Evolutionary conservation across 768 basidiomycete species (phyloP), one percentile per base, ranked within the genome.

Genomic region (Inosperma sp.): DNA sequence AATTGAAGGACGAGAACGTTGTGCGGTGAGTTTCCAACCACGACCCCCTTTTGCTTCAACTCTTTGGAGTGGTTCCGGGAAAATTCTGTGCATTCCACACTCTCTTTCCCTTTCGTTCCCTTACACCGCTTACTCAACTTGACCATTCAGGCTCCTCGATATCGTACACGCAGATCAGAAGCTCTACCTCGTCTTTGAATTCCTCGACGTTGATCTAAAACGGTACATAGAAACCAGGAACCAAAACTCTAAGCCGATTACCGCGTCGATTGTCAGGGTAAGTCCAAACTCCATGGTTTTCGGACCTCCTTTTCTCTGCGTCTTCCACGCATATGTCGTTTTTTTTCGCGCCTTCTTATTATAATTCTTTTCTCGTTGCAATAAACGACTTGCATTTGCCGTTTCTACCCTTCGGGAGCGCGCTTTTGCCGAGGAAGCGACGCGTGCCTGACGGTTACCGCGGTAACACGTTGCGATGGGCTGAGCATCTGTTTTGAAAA

Each of bases 121-220:
- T 46, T 19, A n/a, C 29, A 30, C 29, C 34, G 7, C 12, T 50
- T 46, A 33, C 44, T 40, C 30, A 50, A 40, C 43, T 12, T 22
- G 16, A 14, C 48, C 27, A 57, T 60, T 48, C 60, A 98, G 96
- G 66, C 75, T 98, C 55, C 75, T 96, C 46, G 94, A 99, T 68
- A 96, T 98, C 59, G 91, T 98, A 3, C 95, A 98, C 64, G 87
- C 88, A 10, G 96, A 99, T 68, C 86, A 93, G 69, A 96, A 96
- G 68, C 80, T 99, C 26, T 99, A 94, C 71, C 84, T 99, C 53
- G 96, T 99, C 27, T 96, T 93, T 64, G 96, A 99, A 70, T 98
- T 93, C 69, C 78, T 99, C 49, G 94, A 99, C 64, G 85, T 94
- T 51, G 96, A 99, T 70, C 72, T 99, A 55, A 99, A 99, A 69